These are phyloP conservation scores for Phytophthora cajani DNA, from an alignment of 352 stramenopile genomes.

Conservation along the genomic window DNA sequence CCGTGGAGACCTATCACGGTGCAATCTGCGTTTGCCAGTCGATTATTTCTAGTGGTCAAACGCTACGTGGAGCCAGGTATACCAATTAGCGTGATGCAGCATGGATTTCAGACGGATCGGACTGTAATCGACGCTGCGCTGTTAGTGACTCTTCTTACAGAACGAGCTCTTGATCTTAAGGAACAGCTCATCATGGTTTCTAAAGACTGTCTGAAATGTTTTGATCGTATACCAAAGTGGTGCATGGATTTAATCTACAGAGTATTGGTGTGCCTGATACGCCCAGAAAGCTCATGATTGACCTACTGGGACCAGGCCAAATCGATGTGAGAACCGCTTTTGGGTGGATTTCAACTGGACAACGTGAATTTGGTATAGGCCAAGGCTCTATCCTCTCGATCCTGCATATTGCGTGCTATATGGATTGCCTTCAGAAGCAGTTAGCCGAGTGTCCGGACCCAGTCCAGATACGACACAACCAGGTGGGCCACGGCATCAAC, in stretches of 20 bases:
- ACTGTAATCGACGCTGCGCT: no score
- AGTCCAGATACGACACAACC: constrained; percentile 2
- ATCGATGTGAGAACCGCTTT: constrained; percentile 11
- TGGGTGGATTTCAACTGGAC: constrained; percentile 8
- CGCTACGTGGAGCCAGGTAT: no score
- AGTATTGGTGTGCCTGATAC: not conserved
- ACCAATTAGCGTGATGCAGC: no score
- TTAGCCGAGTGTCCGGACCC: not conserved
- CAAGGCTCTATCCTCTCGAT: not conserved
- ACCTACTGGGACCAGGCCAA: not conserved
- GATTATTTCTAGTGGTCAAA: no score
- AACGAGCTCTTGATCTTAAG: no score
- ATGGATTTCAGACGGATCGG: no score
- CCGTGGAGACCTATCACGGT: not conserved
- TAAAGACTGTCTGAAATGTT: constrained; percentile 7
- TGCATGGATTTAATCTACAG: constrained; percentile 12
- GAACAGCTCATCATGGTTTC: not conserved
- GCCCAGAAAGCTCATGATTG: constrained; percentile 8
- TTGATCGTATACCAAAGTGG: constrained; percentile 10
- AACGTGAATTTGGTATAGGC: constrained; percentile 7
- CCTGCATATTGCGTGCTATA: constrained; percentile 2
- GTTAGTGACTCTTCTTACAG: no score
- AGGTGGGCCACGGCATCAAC: not conserved
- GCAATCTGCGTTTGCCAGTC: no score
- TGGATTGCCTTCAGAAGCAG: not conserved